phyloP scores from a whole-genome alignment of 495 filamentous ascomycete genomes.

The Podospora pseudocomata region DNA sequence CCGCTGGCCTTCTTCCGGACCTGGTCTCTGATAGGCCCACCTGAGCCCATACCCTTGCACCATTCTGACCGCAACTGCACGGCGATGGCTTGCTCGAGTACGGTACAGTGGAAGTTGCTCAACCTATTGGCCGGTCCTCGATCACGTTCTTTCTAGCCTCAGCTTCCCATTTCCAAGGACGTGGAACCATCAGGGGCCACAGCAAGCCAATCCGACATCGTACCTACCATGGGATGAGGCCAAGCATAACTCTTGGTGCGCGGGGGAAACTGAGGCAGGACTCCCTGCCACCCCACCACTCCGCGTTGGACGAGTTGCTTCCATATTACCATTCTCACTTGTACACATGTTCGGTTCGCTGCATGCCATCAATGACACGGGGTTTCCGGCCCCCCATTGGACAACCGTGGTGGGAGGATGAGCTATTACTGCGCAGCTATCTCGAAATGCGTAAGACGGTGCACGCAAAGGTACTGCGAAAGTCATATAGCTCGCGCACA shows the following conservation, averaged over 20 bases:
- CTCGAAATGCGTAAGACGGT: neutral
- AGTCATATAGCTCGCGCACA: too few species aligned
- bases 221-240: neutral
- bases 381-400: neutral
- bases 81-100: neutral
- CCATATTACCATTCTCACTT: neutral
- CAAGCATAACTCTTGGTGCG: neutral
- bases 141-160: neutral
- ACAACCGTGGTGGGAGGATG: neutral
- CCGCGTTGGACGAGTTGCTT: neutral
- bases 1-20: conserved; percentile 29
- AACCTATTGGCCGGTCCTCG: conserved; percentile 10
- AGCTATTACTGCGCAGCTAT: neutral
- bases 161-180: neutral
- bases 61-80: neutral
- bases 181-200: neutral
- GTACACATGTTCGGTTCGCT: neutral
- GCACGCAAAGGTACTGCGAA: too few species aligned
- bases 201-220: neutral
- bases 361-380: neutral
- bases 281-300: neutral
- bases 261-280: neutral
- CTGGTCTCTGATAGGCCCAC: conserved; percentile 16
- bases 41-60: conserved; percentile 20
- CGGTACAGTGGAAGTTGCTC: conserved; percentile 11